phyloP scores from a whole-genome alignment of 306 rosid genomes.

The Cicer chorassanicum region DNA sequence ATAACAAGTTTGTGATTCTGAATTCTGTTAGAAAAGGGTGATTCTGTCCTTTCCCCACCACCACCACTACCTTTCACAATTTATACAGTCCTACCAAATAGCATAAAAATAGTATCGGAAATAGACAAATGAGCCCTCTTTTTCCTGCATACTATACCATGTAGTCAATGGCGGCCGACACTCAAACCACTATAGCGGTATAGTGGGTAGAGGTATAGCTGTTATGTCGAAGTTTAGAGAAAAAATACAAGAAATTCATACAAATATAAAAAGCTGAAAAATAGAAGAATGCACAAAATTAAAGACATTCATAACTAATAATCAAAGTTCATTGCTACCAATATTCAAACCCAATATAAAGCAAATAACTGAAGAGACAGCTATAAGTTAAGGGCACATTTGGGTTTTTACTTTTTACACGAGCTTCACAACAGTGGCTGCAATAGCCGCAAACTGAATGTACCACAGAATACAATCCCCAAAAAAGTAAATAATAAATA shows the following conservation, averaged over 20 bases:
- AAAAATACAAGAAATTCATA: background rate
- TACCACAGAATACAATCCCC: background rate
- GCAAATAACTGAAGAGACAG: background rate
- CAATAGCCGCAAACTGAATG: background rate
- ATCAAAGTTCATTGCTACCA: background rate
- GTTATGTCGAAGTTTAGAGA: background rate
- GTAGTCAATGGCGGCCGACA: background rate
- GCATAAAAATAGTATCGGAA: background rate
- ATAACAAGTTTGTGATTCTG: background rate
- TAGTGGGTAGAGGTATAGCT: background rate
- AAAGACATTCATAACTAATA: background rate
- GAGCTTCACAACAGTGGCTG: background rate
- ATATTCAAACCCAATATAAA: background rate
- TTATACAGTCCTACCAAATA: constrained; percentile 1
- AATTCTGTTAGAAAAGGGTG: constrained; percentile 13
- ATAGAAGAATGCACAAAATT: background rate
- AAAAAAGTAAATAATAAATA: constrained; percentile 15
- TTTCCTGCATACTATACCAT: background rate
- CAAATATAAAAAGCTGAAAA: background rate
- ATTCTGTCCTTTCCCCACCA: background rate
- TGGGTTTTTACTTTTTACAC: background rate
- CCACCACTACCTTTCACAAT: constrained; percentile 27
- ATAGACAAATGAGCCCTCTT: background rate
- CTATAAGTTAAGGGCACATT: background rate
- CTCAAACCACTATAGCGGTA: background rate